Evolutionary conservation across 2,329 filamentous ascomycete species (phyloP), one percentile per base, ranked within the genome.

Genomic region (Juglanconis juglandina): DNA sequence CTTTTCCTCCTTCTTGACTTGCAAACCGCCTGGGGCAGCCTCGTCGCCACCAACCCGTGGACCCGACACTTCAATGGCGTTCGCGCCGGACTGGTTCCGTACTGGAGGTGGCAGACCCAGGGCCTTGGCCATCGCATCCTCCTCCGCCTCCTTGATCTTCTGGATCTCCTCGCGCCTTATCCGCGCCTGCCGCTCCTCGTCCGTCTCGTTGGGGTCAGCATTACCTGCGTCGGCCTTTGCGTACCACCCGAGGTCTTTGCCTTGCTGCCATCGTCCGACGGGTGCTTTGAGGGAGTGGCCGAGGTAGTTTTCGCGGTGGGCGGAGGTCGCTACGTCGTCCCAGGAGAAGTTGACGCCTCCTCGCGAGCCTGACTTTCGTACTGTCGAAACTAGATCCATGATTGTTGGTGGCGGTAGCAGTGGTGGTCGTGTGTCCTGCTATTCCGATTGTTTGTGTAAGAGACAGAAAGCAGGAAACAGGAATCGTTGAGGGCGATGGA

Each of bases 341-440:
- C 95, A 98, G 77, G 88, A 93, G 79, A 99, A 99, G 75, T 97
- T 92, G 75, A 90, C 90, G 71, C 95, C 95, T 70, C 95, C 95
- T 66, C 95, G 89, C 68, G 92, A 95, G 73, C 96, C 94, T 17
- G 82, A 78, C 77, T 99, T 98, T 70, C 93, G 91, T 64, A 99
- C 89, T 47, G 90, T 92, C 62, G 93, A 91, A 58, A 98, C 86
- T 58, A 99, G 85, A 82, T 99, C 95, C 95, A 99, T 97, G 4
- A 11, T 54, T 34, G 34, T 11, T 4, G 13, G 47, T 9, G 3
- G 55, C 35, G 17, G 5, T 2, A 37, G 37, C 47, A 10, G 2
- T 5, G 7, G 32, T 11, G 42, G 32, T 13, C 17, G 34, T 13
- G 32, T 35, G 1, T 3, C 11, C 24, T n/a, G 51, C n/a, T 30